phyloP scores from a whole-genome alignment of 78 protist genomes.

The Guillardia theta region DNA sequence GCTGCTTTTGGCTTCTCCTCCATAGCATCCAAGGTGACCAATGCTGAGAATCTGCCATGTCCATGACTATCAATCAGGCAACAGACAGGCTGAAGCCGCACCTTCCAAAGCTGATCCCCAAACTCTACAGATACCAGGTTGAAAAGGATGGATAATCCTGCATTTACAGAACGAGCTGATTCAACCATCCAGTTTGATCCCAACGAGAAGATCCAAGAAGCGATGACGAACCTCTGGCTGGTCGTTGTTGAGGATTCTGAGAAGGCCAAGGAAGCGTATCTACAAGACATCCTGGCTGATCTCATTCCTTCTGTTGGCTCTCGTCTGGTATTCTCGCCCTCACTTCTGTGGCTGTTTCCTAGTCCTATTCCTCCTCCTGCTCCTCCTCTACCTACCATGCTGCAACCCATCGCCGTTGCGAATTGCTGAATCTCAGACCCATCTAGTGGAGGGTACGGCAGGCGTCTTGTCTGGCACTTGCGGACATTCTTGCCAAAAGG shows the following conservation, averaged over 20 bases:
- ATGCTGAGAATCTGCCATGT: too few species aligned
- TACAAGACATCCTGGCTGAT: neutral
- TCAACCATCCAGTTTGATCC: neutral
- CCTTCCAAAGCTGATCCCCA: neutral
- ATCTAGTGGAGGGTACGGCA: neutral
- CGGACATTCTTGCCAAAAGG: neutral
- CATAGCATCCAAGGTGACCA: neutral
- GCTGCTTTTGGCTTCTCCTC: neutral
- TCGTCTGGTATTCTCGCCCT: neutral
- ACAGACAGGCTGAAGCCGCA: constrained; percentile 22
- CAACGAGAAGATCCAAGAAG: neutral
- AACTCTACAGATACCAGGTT: constrained; percentile 1
- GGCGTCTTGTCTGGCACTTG: constrained; percentile 21
- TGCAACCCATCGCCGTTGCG: neutral
- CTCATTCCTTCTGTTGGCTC: neutral
- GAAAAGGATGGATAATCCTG: too few species aligned
- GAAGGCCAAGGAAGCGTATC: neutral
- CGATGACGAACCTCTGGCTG: neutral
- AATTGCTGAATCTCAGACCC: neutral
- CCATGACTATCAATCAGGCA: too few species aligned
- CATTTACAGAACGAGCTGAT: too few species aligned
- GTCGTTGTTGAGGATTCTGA: neutral
- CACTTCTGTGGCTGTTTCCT: neutral
- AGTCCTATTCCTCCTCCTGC: neutral
- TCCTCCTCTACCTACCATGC: neutral